Evolutionary conservation across 345 rosid species (phyloP).

Genomic region (Populus tremula): DNA sequence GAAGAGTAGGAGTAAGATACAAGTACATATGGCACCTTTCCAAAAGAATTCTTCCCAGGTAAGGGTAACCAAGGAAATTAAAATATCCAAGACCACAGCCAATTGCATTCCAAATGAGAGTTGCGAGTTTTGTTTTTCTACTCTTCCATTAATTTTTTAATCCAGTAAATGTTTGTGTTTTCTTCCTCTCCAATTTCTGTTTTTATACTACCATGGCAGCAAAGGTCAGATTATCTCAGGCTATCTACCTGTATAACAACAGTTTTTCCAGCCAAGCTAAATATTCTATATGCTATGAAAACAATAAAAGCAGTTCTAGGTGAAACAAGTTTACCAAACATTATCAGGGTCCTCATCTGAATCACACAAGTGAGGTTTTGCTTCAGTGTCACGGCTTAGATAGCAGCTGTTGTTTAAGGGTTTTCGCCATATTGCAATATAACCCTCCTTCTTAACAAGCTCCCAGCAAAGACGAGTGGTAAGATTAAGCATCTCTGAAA

Average conservation of each 20-base stretch:
- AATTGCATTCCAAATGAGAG: neutral
- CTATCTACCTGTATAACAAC: neutral
- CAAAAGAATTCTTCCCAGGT: neutral
- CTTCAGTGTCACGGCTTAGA: slow-evolving; percentile 63
- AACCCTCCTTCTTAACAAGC: slow-evolving; percentile 92
- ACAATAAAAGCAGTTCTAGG: neutral
- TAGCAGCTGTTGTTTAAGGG: slow-evolving; percentile 80
- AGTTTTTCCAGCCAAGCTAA: neutral
- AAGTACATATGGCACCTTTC: neutral
- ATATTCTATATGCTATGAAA: neutral
- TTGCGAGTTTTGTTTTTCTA: neutral
- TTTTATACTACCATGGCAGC: neutral
- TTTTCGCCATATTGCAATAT: slow-evolving; percentile 90
- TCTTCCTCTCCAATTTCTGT: neutral
- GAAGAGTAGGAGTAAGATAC: neutral
- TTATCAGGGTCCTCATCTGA: slow-evolving; percentile 79
- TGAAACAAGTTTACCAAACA: slow-evolving; percentile 58
- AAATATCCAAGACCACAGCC: neutral
- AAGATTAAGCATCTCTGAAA: slow-evolving; percentile 86
- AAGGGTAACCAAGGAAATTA: neutral
- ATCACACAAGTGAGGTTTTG: slow-evolving; percentile 67
- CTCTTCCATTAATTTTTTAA: neutral
- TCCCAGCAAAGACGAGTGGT: slow-evolving; percentile 89
- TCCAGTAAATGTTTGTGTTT: neutral
- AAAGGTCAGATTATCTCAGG: neutral